A percentile compares a stretch with the other conserved stretches of the same genome.
Conservation (phyloP, 2,329 filamentous ascomycete species). For the Arthroderma uncinatum region DNA sequence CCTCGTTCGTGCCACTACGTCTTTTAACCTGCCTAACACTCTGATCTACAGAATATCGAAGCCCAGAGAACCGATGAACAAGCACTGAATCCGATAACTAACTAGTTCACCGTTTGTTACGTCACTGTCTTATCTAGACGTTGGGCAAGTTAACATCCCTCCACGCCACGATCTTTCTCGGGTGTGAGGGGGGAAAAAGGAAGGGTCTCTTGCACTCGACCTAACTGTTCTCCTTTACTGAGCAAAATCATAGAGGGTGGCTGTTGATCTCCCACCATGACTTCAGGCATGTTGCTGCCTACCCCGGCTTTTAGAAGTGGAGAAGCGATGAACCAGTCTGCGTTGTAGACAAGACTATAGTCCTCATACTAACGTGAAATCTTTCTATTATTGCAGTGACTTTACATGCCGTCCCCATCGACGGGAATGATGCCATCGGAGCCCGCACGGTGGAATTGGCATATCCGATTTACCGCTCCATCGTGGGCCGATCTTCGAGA, state of each 20-base stretch:
- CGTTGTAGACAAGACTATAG: no score
- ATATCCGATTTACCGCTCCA: constrained; percentile 19
- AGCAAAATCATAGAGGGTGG: not conserved
- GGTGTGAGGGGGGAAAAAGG: not conserved
- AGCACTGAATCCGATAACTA: no score
- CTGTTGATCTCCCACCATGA: not conserved
- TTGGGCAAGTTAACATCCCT: no score
- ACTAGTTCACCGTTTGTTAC: not conserved
- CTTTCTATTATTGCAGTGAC: constrained; percentile 20
- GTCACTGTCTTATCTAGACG: not conserved
- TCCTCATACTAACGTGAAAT: not conserved
- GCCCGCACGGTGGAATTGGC: constrained; percentile 27
- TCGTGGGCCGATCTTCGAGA: constrained; percentile 35
- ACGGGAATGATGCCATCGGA: constrained; percentile 18
- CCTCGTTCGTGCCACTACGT: not conserved
- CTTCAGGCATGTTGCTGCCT: not conserved
- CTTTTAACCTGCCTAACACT: not conserved
- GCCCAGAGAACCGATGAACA: no score
- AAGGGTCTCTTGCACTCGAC: not conserved
- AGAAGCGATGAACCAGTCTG: no score
- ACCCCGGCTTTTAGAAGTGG: no score
- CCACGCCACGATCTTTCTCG: not conserved
- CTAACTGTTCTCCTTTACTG: not conserved
- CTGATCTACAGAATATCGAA: no score
- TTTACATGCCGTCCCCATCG: constrained; percentile 25